These are phyloP conservation scores for Trichothecium sympodiale DNA, from an alignment of 2,329 filamentous ascomycete genomes.

Conservation along the genomic window DNA sequence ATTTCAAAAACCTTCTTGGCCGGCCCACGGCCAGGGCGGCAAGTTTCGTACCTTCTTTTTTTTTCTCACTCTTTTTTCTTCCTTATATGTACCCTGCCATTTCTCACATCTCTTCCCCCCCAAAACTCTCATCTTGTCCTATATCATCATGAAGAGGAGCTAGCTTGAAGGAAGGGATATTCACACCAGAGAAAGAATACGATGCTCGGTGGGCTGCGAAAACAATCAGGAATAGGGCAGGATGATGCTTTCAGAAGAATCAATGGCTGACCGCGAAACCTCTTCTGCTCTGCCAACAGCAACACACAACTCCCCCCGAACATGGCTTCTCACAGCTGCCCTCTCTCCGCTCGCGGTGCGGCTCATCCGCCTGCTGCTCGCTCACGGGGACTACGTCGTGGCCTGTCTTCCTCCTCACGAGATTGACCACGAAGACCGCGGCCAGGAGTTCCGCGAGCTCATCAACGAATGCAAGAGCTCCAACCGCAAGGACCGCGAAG, in stretches of 20 bases:
- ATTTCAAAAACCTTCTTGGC: too few relatives aligned
- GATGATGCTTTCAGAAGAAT: not conserved
- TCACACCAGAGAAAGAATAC: too few relatives aligned
- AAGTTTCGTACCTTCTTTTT: too few relatives aligned
- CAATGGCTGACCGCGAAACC: conserved; percentile 5
- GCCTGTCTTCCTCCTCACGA: conserved; percentile 71
- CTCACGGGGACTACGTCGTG: conserved; percentile 86
- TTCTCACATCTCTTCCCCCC: too few relatives aligned
- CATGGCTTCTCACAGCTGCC: conserved; percentile 86
- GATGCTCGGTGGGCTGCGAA: too few relatives aligned
- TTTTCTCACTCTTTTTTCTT: too few relatives aligned
- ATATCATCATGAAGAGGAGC: too few relatives aligned
- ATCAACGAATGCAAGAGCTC: conserved; percentile 56
- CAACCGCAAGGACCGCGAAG: conserved; percentile 51
- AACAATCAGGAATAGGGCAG: not conserved
- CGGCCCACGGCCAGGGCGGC: too few relatives aligned
- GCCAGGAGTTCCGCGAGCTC: conserved; percentile 69
- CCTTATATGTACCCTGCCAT: too few relatives aligned
- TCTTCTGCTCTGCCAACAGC: conserved; percentile 27
- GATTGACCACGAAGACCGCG: conserved; percentile 65
- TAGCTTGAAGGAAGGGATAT: too few relatives aligned
- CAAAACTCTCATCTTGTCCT: too few relatives aligned
- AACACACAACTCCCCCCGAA: conserved; percentile 64
- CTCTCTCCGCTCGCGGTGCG: conserved; percentile 77
- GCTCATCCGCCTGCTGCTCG: conserved; percentile 68